phyloP scores from a whole-genome alignment of 441 rosid species.

The Metrosideros polymorpha region DNA sequence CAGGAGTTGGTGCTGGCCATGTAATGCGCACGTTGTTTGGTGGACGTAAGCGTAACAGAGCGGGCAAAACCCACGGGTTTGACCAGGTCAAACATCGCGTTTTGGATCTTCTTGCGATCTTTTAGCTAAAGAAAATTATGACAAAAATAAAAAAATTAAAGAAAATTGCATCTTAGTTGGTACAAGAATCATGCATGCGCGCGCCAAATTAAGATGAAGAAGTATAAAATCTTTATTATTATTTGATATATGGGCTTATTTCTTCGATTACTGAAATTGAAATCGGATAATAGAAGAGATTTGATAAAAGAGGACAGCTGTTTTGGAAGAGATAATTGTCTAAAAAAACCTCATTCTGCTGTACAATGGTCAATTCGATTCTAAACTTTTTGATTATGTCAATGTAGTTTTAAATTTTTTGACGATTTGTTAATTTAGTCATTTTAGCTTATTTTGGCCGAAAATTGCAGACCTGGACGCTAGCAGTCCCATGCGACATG shows the following conservation, averaged over 20 bases:
- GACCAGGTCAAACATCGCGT: neutral
- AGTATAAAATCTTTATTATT: neutral
- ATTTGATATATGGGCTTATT: neutral
- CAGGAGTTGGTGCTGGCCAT: neutral
- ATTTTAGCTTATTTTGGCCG: accelerated
- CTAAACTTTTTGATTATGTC: too few species aligned
- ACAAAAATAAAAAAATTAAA: too few species aligned
- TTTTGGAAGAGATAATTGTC: neutral
- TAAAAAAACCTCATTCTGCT: too few species aligned
- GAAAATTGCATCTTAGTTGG: too few species aligned
- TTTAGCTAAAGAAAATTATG: too few species aligned
- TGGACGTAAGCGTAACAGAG: neutral
- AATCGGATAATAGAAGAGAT: neutral
- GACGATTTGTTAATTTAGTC: too few species aligned
- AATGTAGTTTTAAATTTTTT: too few species aligned
- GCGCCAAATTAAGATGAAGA: neutral
- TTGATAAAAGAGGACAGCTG: accelerated
- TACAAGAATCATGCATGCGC: neutral
- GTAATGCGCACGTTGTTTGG: neutral
- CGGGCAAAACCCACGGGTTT: neutral
- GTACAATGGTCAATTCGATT: too few species aligned
- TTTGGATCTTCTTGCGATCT: neutral
- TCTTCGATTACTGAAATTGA: neutral
- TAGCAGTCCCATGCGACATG: too few species aligned
- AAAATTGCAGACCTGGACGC: too few species aligned